Percentiles rank a stretch among this genome's conserved stretches.
Evolutionary conservation across 139 green algal genomes (phyloP).

Genomic region (Volvox africanus): DNA sequence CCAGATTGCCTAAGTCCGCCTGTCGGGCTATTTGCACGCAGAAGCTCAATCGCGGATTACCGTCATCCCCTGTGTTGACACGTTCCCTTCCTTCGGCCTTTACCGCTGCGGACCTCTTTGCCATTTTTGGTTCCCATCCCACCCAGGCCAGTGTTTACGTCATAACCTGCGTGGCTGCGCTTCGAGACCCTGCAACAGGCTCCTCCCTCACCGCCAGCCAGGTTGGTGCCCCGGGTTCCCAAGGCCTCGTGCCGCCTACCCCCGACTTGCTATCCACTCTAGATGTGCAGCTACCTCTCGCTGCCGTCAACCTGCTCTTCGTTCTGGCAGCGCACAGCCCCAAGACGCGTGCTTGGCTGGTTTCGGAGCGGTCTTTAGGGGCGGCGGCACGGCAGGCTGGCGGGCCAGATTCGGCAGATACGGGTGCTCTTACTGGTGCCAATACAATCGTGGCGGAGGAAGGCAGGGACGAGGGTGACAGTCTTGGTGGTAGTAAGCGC

Average conservation of each 20-base stretch:
- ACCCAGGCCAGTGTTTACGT: not conserved
- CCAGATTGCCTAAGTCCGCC: no score
- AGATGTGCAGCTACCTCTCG: conserved; percentile 63
- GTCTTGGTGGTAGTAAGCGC: not conserved
- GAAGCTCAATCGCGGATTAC: no score
- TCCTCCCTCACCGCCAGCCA: conserved; percentile 9
- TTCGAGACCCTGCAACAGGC: conserved; percentile 3
- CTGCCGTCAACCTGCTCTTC: conserved; percentile 58
- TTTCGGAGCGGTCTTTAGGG: no score
- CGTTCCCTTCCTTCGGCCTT: no score
- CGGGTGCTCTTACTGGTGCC: not conserved
- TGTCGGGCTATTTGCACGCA: no score
- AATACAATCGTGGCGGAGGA: not conserved
- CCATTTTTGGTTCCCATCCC: not conserved
- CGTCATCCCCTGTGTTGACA: no score
- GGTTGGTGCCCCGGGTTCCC: not conserved
- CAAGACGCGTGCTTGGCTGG: conserved; percentile 48
- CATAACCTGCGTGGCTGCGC: conserved; percentile 12
- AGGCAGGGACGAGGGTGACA: not conserved
- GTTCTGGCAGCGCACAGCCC: conserved; percentile 39
- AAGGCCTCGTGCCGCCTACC: not conserved
- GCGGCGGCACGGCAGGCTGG: not conserved
- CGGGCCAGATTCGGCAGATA: not conserved
- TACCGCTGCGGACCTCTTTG: not conserved
- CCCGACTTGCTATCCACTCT: conserved; percentile 37